Conservation (phyloP, 352 stramenopile species). For the Poterioochromonas sp. region DNA sequence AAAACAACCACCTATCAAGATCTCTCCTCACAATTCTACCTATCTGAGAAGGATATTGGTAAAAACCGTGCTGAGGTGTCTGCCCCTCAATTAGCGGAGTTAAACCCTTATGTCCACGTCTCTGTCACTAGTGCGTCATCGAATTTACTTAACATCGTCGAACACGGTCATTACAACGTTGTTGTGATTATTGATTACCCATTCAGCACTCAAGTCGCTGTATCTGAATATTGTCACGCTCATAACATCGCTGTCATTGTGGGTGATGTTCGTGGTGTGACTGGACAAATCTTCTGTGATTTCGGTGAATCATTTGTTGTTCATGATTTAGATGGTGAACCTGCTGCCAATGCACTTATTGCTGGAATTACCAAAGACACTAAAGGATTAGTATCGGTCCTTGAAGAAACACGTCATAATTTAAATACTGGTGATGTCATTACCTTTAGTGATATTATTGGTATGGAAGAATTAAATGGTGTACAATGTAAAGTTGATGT, state of each 20-base stretch:
- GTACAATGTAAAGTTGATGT: slow-evolving; percentile 2
- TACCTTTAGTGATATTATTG: slow-evolving; percentile 85
- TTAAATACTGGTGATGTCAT: slow-evolving; percentile 91
- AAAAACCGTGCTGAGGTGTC: slow-evolving; percentile 70
- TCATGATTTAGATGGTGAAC: slow-evolving; percentile 82
- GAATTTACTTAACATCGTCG: not conserved
- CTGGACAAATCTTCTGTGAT: slow-evolving; percentile 92
- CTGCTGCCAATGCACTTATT: slow-evolving; percentile 79
- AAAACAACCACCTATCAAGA: slow-evolving; percentile 61
- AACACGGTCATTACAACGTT: slow-evolving; percentile 44
- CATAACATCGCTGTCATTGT: slow-evolving; percentile 74
- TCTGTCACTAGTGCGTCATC: slow-evolving; percentile 49
- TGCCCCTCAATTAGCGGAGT: slow-evolving; percentile 74
- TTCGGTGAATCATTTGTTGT: slow-evolving; percentile 89
- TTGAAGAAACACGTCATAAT: slow-evolving; percentile 91
- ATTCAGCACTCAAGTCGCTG: slow-evolving; percentile 56
- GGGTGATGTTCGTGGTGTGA: slow-evolving; percentile 78
- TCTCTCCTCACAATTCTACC: slow-evolving; percentile 90
- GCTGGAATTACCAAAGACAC: slow-evolving; percentile 73
- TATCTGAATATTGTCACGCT: slow-evolving; percentile 69
- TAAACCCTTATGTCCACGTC: slow-evolving; percentile 92
- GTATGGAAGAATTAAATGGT: slow-evolving; percentile 67
- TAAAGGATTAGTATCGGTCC: slow-evolving; percentile 80
- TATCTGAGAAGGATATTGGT: slow-evolving; percentile 72
- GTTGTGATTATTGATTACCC: slow-evolving; percentile 72